These are phyloP conservation scores for Nitzschia sp. DNA, from an alignment of 108 stramenopile species.

Conservation along the genomic window DNA sequence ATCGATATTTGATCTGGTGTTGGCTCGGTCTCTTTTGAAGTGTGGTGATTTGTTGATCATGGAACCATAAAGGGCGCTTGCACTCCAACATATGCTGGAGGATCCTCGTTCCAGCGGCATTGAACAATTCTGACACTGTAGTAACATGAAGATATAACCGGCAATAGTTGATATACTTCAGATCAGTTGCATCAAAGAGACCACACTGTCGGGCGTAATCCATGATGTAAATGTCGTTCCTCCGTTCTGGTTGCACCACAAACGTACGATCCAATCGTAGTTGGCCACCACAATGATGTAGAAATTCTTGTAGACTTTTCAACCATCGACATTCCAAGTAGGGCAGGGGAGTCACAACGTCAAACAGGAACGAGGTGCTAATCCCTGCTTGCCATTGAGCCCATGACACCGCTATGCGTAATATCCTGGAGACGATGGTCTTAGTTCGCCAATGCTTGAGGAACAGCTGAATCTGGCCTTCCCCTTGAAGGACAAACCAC, in stretches of 20 bases:
- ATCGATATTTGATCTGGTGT: not conserved
- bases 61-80: not conserved
- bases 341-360: not conserved
- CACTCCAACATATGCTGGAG: not conserved
- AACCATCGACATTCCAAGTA: not conserved
- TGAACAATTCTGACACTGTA: constrained; percentile 4
- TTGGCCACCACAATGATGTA: not conserved
- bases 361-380: not conserved
- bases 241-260: not conserved
- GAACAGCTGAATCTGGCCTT: not conserved
- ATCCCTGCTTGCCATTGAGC: not conserved
- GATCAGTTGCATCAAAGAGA: not conserved
- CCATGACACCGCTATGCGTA: not conserved
- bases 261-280: not conserved
- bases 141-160: constrained; percentile 11
- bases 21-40: not conserved
- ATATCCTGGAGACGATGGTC: not conserved
- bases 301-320: constrained; percentile 1
- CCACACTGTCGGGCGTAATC: not conserved
- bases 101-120: not conserved
- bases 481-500: not conserved
- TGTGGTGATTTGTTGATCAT: not conserved
- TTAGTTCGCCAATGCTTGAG: not conserved
- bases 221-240: constrained; percentile 1
- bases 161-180: constrained; percentile 10